phyloP scores from a whole-genome alignment of 495 filamentous ascomycete species.

The Penicillium longicatenatum region DNA sequence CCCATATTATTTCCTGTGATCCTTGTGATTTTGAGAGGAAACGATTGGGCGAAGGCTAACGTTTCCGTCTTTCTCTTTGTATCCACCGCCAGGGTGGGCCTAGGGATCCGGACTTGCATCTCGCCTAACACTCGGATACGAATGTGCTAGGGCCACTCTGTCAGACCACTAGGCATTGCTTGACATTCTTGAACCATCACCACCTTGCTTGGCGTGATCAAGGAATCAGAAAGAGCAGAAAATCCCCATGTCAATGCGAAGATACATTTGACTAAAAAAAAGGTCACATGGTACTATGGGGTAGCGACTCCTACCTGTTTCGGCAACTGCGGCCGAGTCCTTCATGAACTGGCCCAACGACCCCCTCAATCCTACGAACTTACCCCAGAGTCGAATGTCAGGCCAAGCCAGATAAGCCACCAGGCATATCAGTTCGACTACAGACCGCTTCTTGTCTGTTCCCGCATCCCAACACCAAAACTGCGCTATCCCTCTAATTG shows the following conservation, averaged over 20 bases:
- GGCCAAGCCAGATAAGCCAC: slow-evolving; percentile 1
- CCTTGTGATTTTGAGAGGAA: neutral
- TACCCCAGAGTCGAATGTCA: slow-evolving; percentile 5
- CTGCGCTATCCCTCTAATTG: slow-evolving; percentile 15
- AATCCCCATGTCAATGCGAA: neutral
- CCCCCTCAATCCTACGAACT: neutral
- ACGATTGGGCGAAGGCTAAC: neutral
- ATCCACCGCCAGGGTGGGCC: slow-evolving; percentile 10
- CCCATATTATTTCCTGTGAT: neutral
- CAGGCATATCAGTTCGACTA: neutral
- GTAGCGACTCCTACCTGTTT: neutral
- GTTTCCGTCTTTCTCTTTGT: slow-evolving; percentile 8
- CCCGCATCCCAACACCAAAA: slow-evolving; percentile 7
- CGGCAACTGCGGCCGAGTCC: neutral
- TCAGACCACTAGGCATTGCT: slow-evolving; percentile 21
- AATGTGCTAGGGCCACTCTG: slow-evolving; percentile 2
- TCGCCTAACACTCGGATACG: neutral
- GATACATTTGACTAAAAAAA: neutral
- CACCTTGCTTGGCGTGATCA: slow-evolving; percentile 15
- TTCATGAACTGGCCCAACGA: neutral
- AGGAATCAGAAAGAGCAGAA: neutral
- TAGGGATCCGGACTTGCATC: slow-evolving; percentile 4
- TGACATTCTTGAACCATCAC: slow-evolving; percentile 15
- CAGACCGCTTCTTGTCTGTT: slow-evolving; percentile 24
- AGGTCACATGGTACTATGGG: neutral